Evolutionary conservation across 345 rosid genomes (phyloP).

Genomic region (Arabis hirsuta): DNA sequence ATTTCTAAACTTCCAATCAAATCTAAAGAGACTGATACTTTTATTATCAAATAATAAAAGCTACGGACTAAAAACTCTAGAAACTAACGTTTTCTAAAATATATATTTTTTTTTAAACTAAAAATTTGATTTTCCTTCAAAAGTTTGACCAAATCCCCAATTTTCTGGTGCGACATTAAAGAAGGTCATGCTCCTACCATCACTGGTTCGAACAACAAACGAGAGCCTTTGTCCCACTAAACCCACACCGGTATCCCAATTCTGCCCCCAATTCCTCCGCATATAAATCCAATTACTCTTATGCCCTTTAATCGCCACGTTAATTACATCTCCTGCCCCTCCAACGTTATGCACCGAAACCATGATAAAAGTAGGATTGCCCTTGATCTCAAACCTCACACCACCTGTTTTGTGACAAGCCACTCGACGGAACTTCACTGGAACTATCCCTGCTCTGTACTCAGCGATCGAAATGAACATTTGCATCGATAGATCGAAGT

Average conservation of each 20-base stretch:
- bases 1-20: too few species aligned
- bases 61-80: neutral
- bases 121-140: conserved; percentile 50
- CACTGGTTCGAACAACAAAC: conserved; percentile 52
- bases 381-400: conserved; percentile 41
- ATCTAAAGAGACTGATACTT: too few species aligned
- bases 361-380: conserved; percentile 40
- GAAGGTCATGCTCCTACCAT: conserved; percentile 43
- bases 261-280: conserved; percentile 67
- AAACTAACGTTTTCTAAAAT: neutral
- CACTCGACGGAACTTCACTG: conserved; percentile 39
- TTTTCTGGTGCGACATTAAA: conserved; percentile 38
- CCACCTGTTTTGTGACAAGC: conserved; percentile 37
- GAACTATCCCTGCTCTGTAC: conserved; percentile 41
- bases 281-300: conserved; percentile 46
- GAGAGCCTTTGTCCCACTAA: conserved; percentile 56
- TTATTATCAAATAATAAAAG: neutral
- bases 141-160: conserved; percentile 60
- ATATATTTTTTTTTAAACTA: conserved; percentile 6
- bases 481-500: conserved; percentile 38
- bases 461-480: conserved; percentile 40
- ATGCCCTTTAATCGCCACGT: conserved; percentile 50
- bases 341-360: conserved; percentile 54
- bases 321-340: conserved; percentile 56
- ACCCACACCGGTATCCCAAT: conserved; percentile 42